phyloP scores from a whole-genome alignment of 2,329 filamentous ascomycete species.

The Mycosphaerella sp. region DNA sequence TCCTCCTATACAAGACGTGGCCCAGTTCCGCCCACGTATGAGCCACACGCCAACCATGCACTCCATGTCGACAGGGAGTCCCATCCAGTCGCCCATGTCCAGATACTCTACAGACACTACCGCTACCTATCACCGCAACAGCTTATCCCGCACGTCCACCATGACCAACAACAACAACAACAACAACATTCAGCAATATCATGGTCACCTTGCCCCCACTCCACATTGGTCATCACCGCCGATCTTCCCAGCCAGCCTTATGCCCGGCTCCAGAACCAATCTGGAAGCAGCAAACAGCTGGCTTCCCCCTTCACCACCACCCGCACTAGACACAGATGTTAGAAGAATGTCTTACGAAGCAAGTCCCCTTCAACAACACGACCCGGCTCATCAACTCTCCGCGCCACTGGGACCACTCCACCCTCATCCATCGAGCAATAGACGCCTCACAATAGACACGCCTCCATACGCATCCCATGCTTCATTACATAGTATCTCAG shows the following conservation, averaged over 20 bases:
- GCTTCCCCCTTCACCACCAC: conserved; percentile 1
- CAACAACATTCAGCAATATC: conserved; percentile 3
- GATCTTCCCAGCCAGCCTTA: neutral
- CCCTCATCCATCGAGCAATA: neutral
- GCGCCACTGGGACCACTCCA: neutral
- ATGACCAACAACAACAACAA: conserved; percentile 7
- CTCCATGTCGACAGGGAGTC: conserved; percentile 1
- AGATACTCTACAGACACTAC: neutral
- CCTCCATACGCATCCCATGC: neutral
- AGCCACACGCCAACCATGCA: conserved; percentile 4
- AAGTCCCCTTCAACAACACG: neutral
- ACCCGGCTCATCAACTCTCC: neutral
- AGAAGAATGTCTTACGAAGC: neutral
- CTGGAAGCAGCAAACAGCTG: neutral
- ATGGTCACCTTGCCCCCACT: neutral
- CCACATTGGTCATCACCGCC: neutral
- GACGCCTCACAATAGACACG: neutral
- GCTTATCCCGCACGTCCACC: conserved; percentile 6
- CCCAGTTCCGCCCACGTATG: conserved; percentile 2
- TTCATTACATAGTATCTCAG: conserved; percentile 5
- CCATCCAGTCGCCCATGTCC: conserved; percentile 2
- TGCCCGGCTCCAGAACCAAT: conserved; percentile 2
- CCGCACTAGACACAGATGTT: neutral
- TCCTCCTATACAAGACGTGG: conserved; percentile 5
- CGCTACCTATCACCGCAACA: neutral